Percentiles rank a stretch among this genome's conserved stretches.
Evolutionary conservation across 2,329 filamentous ascomycete species (phyloP).

Genomic region (Stylonectria norvegica): DNA sequence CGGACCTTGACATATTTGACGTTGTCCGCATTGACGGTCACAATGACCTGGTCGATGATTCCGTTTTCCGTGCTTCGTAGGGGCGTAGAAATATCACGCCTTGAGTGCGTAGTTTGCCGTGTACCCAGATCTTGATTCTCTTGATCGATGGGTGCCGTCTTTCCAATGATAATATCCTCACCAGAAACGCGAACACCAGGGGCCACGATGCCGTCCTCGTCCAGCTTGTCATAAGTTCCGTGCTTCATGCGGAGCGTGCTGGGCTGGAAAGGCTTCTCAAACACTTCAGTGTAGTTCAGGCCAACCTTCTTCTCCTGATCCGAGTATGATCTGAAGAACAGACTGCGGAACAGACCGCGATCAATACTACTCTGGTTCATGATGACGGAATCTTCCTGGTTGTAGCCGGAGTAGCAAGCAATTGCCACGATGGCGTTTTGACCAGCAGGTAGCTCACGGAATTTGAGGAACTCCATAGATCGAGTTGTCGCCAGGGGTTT

Average conservation of each 20-base stretch:
- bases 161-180: constrained; percentile 98
- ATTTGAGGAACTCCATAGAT: constrained; percentile 98
- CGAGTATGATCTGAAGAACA: constrained; percentile 97
- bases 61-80: constrained; percentile 94
- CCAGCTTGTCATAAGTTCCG: constrained; percentile 94
- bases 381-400: constrained; percentile 99
- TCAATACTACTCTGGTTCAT: constrained; percentile 99
- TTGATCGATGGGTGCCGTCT: constrained; percentile 90
- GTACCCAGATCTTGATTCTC: constrained; percentile 93
- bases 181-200: constrained; percentile 93
- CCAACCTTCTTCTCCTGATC: constrained; percentile 96
- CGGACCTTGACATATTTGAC: constrained; percentile 96
- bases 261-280: constrained; percentile 87
- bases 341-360: constrained; percentile 90
- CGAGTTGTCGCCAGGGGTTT: constrained; percentile 94
- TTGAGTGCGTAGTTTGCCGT: constrained; percentile 82
- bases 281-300: constrained; percentile 86
- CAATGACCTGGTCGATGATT: constrained; percentile 88
- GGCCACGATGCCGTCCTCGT: constrained; percentile 91
- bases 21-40: constrained; percentile 93
- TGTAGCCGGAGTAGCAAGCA: constrained; percentile 95
- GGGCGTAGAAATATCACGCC: constrained; percentile 93
- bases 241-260: constrained; percentile 92
- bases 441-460: constrained; percentile 92
- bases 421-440: constrained; percentile 99